phyloP scores from a whole-genome alignment of 2,329 filamentous ascomycete genomes.

The Conoideocrella luteorostrata region DNA sequence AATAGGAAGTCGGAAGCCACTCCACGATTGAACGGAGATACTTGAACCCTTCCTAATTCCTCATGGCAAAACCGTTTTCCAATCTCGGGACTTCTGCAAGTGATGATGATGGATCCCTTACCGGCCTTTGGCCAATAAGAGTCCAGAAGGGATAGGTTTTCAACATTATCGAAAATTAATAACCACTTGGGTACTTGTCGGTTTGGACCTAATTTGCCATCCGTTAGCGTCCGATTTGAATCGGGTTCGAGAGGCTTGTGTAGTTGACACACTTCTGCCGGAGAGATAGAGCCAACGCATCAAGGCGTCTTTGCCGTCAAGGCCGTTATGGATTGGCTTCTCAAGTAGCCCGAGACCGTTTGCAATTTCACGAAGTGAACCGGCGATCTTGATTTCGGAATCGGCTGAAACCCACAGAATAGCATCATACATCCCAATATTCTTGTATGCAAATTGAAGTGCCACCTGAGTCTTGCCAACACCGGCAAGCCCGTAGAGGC shows the following conservation, averaged over 20 bases:
- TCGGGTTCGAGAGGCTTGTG: not conserved
- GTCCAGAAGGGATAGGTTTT: not conserved
- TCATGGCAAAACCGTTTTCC: not conserved
- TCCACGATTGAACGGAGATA: not conserved
- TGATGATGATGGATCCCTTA: not conserved
- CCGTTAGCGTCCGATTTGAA: not conserved
- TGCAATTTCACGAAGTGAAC: not conserved
- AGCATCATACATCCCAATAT: not conserved
- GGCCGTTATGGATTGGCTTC: not conserved
- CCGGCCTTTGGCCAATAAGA: not conserved
- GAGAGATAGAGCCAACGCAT: not conserved
- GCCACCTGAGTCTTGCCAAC: not conserved
- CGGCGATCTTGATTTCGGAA: not conserved
- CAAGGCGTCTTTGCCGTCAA: not conserved
- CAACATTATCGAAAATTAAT: not conserved
- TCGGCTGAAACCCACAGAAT: slow-evolving; percentile 1
- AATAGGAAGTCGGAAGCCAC: not conserved
- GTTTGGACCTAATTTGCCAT: not conserved
- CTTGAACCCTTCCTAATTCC: not conserved
- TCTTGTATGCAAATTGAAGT: not conserved
- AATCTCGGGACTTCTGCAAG: slow-evolving; percentile 1
- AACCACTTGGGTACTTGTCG: not conserved
- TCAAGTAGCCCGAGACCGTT: not conserved
- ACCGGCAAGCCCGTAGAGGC: slow-evolving; percentile 1
- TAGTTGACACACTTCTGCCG: not conserved